phyloP scores from a whole-genome alignment of 78 protist species.

The Bigelowiella natans region DNA sequence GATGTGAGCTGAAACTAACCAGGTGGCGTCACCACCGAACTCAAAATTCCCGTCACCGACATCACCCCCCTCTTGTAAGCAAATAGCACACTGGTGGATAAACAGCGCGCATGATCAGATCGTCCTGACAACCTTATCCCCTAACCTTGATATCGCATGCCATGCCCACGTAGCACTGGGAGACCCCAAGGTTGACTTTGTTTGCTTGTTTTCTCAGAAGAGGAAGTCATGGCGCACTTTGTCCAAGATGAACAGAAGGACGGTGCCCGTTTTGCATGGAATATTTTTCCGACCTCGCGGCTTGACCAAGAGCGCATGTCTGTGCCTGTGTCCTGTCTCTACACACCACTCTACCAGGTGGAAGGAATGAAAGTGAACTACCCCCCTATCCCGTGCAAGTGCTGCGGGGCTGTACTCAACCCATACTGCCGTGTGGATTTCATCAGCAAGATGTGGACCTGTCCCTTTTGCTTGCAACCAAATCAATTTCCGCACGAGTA shows the following conservation, averaged over 20 bases:
- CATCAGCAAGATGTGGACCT: not conserved
- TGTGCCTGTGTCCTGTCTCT: not conserved
- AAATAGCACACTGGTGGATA: too few species aligned
- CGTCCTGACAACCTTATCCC: too few species aligned
- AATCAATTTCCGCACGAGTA: not conserved
- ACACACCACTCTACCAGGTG: not conserved
- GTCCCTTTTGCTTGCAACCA: not conserved
- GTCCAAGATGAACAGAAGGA: not conserved
- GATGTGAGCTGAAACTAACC: too few species aligned
- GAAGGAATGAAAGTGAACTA: not conserved
- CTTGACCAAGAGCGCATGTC: not conserved
- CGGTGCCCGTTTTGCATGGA: slow-evolving; percentile 5
- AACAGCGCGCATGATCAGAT: too few species aligned
- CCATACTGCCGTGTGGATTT: slow-evolving; percentile 4
- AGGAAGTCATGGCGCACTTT: not conserved
- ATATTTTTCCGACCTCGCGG: not conserved
- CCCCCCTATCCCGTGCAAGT: slow-evolving; percentile 5
- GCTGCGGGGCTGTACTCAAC: not conserved
- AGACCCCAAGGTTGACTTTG: too few species aligned
- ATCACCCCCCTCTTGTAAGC: too few species aligned
- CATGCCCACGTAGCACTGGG: too few species aligned
- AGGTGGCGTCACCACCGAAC: too few species aligned
- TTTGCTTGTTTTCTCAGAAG: too few species aligned
- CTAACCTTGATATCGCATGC: too few species aligned
- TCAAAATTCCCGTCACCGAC: too few species aligned